phyloP scores from a whole-genome alignment of 2,329 filamentous ascomycete species.

The Chaetomium olivaceum region DNA sequence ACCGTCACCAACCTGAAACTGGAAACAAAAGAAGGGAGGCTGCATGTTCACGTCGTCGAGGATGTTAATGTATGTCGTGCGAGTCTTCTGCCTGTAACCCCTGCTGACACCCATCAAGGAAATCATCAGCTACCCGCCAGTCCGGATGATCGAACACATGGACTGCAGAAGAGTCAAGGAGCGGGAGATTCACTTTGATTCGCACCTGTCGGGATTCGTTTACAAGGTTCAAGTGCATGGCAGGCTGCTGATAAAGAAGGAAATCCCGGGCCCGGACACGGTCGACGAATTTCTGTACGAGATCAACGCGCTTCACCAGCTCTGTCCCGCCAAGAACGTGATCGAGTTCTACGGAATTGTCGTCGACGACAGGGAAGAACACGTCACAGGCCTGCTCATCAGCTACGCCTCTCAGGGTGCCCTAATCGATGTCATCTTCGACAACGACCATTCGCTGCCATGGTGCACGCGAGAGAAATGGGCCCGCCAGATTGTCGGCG shows the following conservation, averaged over 20 bases:
- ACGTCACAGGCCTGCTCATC: conserved; percentile 87
- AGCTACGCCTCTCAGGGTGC: conserved; percentile 84
- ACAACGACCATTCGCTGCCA: conserved; percentile 61
- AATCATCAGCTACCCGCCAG: conserved; percentile 81
- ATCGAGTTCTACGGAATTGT: conserved; percentile 87
- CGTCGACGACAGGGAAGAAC: conserved; percentile 70
- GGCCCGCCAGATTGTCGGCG: conserved; percentile 88
- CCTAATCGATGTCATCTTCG: conserved; percentile 87
- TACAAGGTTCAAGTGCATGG: conserved; percentile 81
- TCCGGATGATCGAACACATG: conserved; percentile 73
- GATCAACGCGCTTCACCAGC: conserved; percentile 84
- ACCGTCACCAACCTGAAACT: conserved; percentile 96
- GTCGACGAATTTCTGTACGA: conserved; percentile 98
- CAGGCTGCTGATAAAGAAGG: conserved; percentile 85
- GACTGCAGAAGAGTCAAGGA: conserved; percentile 66
- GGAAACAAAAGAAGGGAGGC: conserved; percentile 79
- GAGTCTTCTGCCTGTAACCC: background rate
- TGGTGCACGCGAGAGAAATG: conserved; percentile 80
- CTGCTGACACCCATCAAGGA: conserved; percentile 51
- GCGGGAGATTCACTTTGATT: conserved; percentile 77
- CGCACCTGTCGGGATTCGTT: conserved; percentile 94
- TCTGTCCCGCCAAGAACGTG: conserved; percentile 72
- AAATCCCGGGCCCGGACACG: conserved; percentile 92
- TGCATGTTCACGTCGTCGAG: conserved; percentile 97
- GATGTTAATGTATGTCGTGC: conserved; percentile 69